phyloP scores from a whole-genome alignment of 768 basidiomycete genomes.

The Chlorophyllum brunneum region DNA sequence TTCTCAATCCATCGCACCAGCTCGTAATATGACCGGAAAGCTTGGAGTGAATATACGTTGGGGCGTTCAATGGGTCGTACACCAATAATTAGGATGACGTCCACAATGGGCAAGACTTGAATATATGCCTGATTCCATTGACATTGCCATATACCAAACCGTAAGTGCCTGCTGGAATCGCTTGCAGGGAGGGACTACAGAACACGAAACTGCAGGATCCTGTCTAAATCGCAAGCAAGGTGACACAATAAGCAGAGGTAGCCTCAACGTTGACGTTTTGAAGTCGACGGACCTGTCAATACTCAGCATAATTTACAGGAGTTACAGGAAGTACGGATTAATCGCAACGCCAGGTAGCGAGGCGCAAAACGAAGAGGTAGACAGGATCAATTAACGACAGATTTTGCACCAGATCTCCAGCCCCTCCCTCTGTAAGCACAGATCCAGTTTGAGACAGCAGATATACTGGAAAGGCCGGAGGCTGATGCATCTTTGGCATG shows the following conservation, averaged over 20 bases:
- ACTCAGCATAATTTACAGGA: not conserved
- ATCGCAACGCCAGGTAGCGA: not conserved
- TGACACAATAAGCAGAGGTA: not conserved
- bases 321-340: not conserved
- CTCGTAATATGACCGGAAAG: slow-evolving; percentile 1
- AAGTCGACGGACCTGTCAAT: not conserved
- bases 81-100: too few species aligned
- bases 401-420: not conserved
- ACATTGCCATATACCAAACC: too few species aligned
- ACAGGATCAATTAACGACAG: slow-evolving; percentile 7
- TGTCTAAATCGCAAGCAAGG: not conserved
- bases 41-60: not conserved
- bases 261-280: too few species aligned
- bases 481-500: not conserved
- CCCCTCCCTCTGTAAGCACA: too few species aligned
- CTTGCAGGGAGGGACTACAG: too few species aligned
- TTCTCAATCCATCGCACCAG: not conserved
- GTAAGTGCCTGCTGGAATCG: too few species aligned
- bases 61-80: not conserved
- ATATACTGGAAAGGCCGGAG: not conserved
- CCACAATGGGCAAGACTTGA: not conserved
- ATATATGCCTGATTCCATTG: too few species aligned
- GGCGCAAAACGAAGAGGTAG: not conserved
- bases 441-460: too few species aligned
- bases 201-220: too few species aligned